Evolutionary conservation across 192 early-diverging fungal species (phyloP).

Genomic region (Coemansia sp.): DNA sequence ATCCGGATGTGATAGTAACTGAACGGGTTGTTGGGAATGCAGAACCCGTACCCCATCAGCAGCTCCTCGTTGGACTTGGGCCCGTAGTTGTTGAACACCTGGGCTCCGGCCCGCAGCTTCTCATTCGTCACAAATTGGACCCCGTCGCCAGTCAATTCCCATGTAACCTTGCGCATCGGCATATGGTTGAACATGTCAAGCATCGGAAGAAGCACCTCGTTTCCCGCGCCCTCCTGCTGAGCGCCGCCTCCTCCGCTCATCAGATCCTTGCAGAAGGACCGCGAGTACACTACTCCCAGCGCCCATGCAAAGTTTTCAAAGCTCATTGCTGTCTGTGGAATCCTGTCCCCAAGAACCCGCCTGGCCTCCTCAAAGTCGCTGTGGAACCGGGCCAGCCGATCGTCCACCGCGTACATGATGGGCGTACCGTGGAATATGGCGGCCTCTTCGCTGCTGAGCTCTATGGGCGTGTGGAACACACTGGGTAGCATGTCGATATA

Average conservation of each 20-base stretch:
- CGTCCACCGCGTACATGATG: slow-evolving; percentile 49
- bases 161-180: slow-evolving; percentile 58
- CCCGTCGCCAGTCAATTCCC: slow-evolving; percentile 39
- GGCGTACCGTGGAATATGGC: slow-evolving; percentile 57
- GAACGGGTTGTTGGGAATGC: slow-evolving; percentile 58
- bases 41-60: slow-evolving; percentile 71
- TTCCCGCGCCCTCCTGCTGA: slow-evolving; percentile 10
- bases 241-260: slow-evolving; percentile 40
- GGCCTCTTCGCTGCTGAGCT: slow-evolving; percentile 56
- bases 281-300: slow-evolving; percentile 57
- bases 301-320: slow-evolving; percentile 64
- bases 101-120: slow-evolving; percentile 36
- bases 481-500: slow-evolving; percentile 62
- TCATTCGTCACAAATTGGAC: slow-evolving; percentile 53
- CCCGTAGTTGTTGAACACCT: slow-evolving; percentile 70
- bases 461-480: slow-evolving; percentile 58
- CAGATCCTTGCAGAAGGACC: slow-evolving; percentile 61
- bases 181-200: slow-evolving; percentile 68
- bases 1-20: slow-evolving; percentile 61
- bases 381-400: slow-evolving; percentile 47
- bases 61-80: slow-evolving; percentile 75
- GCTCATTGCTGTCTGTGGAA: slow-evolving; percentile 17
- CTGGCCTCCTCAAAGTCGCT: slow-evolving; percentile 17
- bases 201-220: slow-evolving; percentile 61
- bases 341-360: background rate